Evolutionary conservation across 805 yeast genomes (phyloP), one percentile per base, ranked within the genome.

Genomic region (Candida multigemmis): DNA sequence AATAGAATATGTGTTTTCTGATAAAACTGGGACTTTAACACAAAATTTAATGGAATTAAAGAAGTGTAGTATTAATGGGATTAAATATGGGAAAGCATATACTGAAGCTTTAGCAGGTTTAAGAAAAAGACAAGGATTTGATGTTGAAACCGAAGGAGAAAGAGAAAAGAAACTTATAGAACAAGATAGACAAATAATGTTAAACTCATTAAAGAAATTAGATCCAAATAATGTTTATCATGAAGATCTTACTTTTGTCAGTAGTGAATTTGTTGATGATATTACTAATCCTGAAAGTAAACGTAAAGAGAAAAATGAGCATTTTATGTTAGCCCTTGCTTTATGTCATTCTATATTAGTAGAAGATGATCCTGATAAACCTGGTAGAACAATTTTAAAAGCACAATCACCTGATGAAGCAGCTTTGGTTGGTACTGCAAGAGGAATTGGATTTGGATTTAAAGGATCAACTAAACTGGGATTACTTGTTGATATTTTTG

Each of bases 381-480:
- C 83, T 3, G 66, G 56, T 2, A 75, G 65, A 33, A 39, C 68
- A 27, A 57, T 71, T 14, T 53, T 79, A 20, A 77, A 78, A 42
- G 91, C 91, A 0, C 91, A 81, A 47, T 77, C 86, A 14, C 93
- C 93, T 0, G 93, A 82, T 61, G 93, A 82, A 52, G 86, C 87
- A 15, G 91, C 93, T 1, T 65, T 82, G 31, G 93, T 82, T 10
- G 77, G 77, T 10, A 79, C 91, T 12, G 91, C 91, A 0, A 67
- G 87, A 47, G 78, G 80, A 41, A 59, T 79, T 40, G 93, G 93
- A 0, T 81, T 73, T 50, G 65, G 70, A 19, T 80, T 79, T 46
- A 48, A 67, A 12, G 76, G 70, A 22, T 68, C 74, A 48, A 80
- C 86, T 7, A 79, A 78, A 44, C 64, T 65, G 25, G 91, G 89